These are phyloP conservation scores for Phytophthora brassicae DNA, from an alignment of 352 stramenopile genomes.

Conservation along the genomic window DNA sequence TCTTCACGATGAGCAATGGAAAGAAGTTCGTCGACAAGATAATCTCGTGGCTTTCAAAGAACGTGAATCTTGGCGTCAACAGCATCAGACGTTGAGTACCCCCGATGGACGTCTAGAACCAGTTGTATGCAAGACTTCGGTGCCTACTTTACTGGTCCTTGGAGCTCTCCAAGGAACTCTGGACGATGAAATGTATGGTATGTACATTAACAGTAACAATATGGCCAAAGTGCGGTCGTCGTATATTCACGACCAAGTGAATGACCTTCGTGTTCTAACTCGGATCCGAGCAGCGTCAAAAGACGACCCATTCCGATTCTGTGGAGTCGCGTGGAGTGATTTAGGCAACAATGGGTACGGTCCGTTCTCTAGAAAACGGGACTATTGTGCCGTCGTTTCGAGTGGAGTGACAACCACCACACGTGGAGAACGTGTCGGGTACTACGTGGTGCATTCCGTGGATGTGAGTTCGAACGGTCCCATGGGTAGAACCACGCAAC, in stretches of 20 bases:
- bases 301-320: constrained; percentile 40
- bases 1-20: constrained; percentile 41
- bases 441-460: constrained; percentile 45
- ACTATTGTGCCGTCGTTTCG: constrained; percentile 37
- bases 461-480: constrained; percentile 27
- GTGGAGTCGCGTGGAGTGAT: constrained; percentile 41
- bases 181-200: constrained; percentile 61
- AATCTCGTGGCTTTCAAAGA: constrained; percentile 50
- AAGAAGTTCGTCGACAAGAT: constrained; percentile 32
- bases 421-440: constrained; percentile 38
- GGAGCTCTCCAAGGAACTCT: constrained; percentile 53
- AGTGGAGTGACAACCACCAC: constrained; percentile 30
- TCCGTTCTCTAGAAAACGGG: constrained; percentile 30
- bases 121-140: constrained; percentile 25
- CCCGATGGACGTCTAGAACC: constrained; percentile 21
- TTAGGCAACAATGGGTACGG: constrained; percentile 27
- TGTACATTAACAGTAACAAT: constrained; percentile 35
- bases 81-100: constrained; percentile 26
- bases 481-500: constrained; percentile 20
- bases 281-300: constrained; percentile 30
- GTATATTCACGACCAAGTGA: constrained; percentile 42
- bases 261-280: constrained; percentile 42
- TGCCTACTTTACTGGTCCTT: constrained; percentile 33
- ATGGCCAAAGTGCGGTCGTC: constrained; percentile 39
- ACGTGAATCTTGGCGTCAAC: constrained; percentile 28